Conservation (phyloP, 495 filamentous ascomycete species). For the Penicillium crystallinum region DNA sequence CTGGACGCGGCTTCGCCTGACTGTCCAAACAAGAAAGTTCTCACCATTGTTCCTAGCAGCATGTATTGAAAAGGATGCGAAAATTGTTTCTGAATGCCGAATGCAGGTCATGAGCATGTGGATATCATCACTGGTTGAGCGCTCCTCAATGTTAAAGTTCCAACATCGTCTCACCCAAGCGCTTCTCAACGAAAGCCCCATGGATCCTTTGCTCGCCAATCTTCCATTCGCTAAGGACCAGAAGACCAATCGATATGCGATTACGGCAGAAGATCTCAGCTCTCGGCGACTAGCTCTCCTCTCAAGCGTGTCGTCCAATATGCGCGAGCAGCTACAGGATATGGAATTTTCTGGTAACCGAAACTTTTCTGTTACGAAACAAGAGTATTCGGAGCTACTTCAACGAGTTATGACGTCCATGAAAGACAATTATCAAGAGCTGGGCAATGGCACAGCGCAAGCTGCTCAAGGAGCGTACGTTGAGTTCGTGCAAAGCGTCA, state of each 20-base stretch:
- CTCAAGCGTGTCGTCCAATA: conserved; percentile 59
- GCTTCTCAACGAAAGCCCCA: conserved; percentile 45
- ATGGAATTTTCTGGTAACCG: conserved; percentile 25
- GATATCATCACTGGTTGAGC: conserved; percentile 58
- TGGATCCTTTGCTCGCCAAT: conserved; percentile 53
- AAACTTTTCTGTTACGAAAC: conserved; percentile 33
- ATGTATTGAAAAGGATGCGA: conserved; percentile 47
- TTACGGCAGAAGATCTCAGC: conserved; percentile 51
- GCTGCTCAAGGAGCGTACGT: conserved; percentile 54
- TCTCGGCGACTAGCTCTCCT: conserved; percentile 56
- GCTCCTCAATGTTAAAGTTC: conserved; percentile 60
- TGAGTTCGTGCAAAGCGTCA: conserved; percentile 59
- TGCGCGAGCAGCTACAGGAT: conserved; percentile 50
- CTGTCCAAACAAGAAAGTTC: conserved; percentile 60
- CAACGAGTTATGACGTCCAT: conserved; percentile 58
- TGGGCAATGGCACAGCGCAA: conserved; percentile 35
- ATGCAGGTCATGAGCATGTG: conserved; percentile 50
- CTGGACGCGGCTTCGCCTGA: conserved; percentile 58
- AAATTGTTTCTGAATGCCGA: conserved; percentile 41
- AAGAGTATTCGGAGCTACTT: conserved; percentile 53
- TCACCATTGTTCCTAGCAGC: conserved; percentile 56
- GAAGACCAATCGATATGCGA: conserved; percentile 36
- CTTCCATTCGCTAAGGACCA: conserved; percentile 53
- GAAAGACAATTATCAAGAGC: conserved; percentile 63
- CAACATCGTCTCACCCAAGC: conserved; percentile 58